Evolutionary conservation across 2,329 filamentous ascomycete genomes (phyloP).

Genomic region (Calonectria fujianensis): DNA sequence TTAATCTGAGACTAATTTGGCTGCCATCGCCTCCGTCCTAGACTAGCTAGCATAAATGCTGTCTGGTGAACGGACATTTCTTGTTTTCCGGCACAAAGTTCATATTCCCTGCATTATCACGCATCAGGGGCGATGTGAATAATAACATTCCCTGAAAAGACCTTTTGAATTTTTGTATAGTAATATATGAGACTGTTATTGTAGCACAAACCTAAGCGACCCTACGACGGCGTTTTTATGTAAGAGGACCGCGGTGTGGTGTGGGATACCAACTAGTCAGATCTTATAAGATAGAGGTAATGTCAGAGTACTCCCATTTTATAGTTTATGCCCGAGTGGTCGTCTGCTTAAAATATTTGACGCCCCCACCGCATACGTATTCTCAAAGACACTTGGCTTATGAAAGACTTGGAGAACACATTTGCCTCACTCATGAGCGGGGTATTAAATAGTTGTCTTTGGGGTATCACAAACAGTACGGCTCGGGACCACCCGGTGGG

Average conservation of each 20-base stretch:
- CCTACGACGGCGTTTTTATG: not conserved
- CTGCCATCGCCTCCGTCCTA: not conserved
- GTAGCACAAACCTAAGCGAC: not conserved
- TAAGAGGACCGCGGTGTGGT: not conserved
- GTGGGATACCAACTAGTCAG: not conserved
- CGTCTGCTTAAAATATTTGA: not conserved
- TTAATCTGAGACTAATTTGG: not conserved
- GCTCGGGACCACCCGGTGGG: not conserved
- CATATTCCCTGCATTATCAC: not conserved
- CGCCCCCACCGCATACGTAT: not conserved
- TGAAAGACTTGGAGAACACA: not conserved
- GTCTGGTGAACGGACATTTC: not conserved
- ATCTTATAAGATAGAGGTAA: not conserved
- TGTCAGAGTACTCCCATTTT: not conserved
- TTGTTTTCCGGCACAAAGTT: not conserved
- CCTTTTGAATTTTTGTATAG: no score
- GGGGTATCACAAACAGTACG: not conserved
- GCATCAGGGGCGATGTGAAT: not conserved
- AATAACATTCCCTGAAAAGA: no score
- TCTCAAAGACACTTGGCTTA: not conserved
- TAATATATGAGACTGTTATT: not conserved
- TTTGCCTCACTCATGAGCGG: not conserved
- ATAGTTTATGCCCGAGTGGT: not conserved
- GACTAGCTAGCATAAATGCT: not conserved
- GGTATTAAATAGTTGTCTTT: not conserved